Conservation (phyloP, 2,329 filamentous ascomycete species). For the Alternaria rosae region DNA sequence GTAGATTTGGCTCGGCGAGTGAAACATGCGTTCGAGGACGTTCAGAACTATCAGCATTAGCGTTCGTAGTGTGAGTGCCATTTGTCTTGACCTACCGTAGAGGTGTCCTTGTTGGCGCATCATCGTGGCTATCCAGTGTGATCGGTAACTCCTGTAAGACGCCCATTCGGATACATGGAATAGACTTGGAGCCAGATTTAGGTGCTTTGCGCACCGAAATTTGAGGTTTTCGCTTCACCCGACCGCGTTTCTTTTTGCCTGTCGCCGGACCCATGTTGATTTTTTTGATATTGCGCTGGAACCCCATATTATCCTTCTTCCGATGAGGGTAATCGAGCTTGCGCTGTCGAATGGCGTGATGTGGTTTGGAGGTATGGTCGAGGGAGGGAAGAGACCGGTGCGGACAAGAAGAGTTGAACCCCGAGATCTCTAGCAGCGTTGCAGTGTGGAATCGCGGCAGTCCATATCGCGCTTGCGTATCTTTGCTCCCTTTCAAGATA, state of each 20-base stretch:
- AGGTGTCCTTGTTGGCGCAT: background rate
- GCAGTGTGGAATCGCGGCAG: background rate
- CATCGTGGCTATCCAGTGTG: conserved; percentile 19
- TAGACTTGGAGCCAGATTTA: background rate
- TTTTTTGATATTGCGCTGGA: background rate
- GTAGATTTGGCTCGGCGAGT: background rate
- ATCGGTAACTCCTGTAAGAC: conserved; percentile 13
- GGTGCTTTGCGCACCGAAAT: background rate
- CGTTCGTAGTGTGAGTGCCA: background rate
- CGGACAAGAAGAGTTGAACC: too few relatives aligned
- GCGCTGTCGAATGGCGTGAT: background rate
- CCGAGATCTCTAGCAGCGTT: background rate
- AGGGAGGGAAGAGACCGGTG: background rate
- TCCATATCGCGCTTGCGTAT: background rate
- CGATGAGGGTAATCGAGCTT: background rate
- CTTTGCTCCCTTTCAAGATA: background rate
- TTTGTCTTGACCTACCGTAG: background rate
- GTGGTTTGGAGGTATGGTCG: background rate
- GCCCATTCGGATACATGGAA: conserved; percentile 1
- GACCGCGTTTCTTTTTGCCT: background rate
- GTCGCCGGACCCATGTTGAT: background rate
- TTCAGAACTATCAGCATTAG: background rate
- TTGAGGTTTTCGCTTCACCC: background rate
- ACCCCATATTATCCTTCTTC: background rate
- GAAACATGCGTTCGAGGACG: background rate